These are phyloP conservation scores for Penicillium waksmanii DNA, from an alignment of 495 filamentous ascomycete genomes.

Conservation along the genomic window DNA sequence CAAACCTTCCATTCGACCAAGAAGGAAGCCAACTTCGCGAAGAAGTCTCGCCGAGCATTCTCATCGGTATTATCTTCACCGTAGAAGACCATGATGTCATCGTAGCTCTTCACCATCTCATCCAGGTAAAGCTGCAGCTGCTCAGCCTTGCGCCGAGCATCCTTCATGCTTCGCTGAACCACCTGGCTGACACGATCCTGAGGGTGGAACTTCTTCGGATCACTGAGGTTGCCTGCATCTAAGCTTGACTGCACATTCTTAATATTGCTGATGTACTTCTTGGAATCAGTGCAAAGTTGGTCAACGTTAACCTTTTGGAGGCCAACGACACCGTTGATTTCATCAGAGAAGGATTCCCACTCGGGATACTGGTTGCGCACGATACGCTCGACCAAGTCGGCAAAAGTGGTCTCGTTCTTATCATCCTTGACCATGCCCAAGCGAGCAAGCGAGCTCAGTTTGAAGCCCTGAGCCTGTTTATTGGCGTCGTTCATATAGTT, in stretches of 20 bases:
- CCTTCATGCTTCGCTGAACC: conserved; percentile 93
- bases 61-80: conserved; percentile 93
- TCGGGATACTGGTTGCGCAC: conserved; percentile 95
- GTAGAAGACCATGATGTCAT: conserved; percentile 96
- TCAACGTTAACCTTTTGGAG: conserved; percentile 97
- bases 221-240: conserved; percentile 91
- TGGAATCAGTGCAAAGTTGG: conserved; percentile 85
- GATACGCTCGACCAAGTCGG: conserved; percentile 95
- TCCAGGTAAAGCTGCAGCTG: conserved; percentile 94
- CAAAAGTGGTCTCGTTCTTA: conserved; percentile 96
- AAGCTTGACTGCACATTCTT: conserved; percentile 89
- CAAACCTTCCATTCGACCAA: conserved; percentile 88
- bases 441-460: conserved; percentile 90
- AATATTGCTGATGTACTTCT: conserved; percentile 92
- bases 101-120: conserved; percentile 87
- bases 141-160: conserved; percentile 92
- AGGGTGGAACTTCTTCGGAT: conserved; percentile 96
- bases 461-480: conserved; percentile 98
- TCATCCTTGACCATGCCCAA: conserved; percentile 98
- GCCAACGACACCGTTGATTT: conserved; percentile 78
- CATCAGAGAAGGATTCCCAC: conserved; percentile 86
- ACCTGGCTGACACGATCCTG: conserved; percentile 93
- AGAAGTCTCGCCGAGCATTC: conserved; percentile 94
- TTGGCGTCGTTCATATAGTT: conserved; percentile 99
- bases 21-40: conserved; percentile 90